Percentiles rank a stretch among this genome's conserved stretches.
Evolutionary conservation across 441 rosid species (phyloP).

Genomic region (Corymbia calophylla): DNA sequence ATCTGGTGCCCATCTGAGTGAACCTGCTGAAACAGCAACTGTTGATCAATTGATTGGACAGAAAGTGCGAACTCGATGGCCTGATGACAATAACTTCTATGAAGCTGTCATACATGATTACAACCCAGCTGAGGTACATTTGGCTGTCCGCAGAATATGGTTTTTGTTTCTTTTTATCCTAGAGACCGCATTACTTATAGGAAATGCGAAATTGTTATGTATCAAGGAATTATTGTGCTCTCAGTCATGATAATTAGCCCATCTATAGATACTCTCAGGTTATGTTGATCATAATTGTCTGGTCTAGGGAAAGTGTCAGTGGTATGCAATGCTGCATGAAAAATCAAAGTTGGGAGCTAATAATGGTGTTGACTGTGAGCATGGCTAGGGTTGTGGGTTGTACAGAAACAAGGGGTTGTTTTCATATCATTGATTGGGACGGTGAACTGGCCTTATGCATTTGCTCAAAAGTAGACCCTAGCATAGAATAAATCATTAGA

Average conservation of each 20-base stretch:
- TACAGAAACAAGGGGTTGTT: background rate
- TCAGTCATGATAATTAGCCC: background rate
- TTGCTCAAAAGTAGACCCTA: background rate
- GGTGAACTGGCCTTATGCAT: background rate
- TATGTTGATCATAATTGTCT: background rate
- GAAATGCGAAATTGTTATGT: background rate
- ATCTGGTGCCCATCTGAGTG: slow-evolving; percentile 33
- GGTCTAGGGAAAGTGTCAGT: background rate
- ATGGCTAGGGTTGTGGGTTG: background rate
- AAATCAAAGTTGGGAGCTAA: background rate
- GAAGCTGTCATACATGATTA: slow-evolving; percentile 56
- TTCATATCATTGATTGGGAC: background rate
- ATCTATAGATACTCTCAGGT: background rate
- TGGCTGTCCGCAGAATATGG: background rate
- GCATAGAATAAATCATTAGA: background rate
- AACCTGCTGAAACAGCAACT: slow-evolving; percentile 28
- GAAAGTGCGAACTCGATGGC: slow-evolving; percentile 66
- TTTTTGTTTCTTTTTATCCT: background rate
- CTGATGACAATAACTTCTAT: slow-evolving; percentile 64
- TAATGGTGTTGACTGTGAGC: background rate
- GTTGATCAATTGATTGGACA: slow-evolving; percentile 39
- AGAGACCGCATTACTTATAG: background rate
- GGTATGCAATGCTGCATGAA: background rate
- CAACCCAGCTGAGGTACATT: slow-evolving; percentile 36
- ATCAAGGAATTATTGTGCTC: background rate